These are phyloP conservation scores for Platanus orientalis DNA, from an alignment of 164 flowering plant species.

Conservation along the genomic window DNA sequence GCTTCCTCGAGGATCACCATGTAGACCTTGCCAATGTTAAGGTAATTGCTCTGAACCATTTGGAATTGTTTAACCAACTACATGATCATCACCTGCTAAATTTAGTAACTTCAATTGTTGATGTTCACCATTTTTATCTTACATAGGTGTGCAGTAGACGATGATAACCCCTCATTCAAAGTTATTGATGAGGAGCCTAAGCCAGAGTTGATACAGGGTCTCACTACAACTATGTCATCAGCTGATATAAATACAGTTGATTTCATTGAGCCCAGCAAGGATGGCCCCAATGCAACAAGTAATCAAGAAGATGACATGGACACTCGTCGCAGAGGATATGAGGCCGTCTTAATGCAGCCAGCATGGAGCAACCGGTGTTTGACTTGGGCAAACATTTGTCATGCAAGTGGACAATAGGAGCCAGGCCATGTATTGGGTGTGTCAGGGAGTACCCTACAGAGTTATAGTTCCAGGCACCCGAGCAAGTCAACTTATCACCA, in stretches of 20 bases:
- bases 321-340: too few species aligned
- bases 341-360: constrained; percentile 10
- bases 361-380: constrained; percentile 22
- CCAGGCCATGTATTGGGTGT: constrained; percentile 80
- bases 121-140: constrained; percentile 15
- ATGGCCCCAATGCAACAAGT: background rate
- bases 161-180: constrained; percentile 33
- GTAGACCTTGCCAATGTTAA: too few species aligned
- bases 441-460: constrained; percentile 77
- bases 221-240: constrained; percentile 1
- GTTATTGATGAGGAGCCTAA: too few species aligned
- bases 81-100: too few species aligned
- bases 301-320: background rate
- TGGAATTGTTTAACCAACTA: too few species aligned
- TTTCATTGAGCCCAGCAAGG: constrained; percentile 1
- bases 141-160: constrained; percentile 62
- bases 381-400: constrained; percentile 35
- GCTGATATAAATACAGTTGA: background rate
- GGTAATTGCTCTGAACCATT: too few species aligned
- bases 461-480: constrained; percentile 67
- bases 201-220: too few species aligned
- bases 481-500: constrained; percentile 73
- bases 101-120: too few species aligned
- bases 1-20: constrained; percentile 50
- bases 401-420: too few species aligned